Base-by-base conservation (phyloP, 768 basidiomycete species). In the Saitozyma sp. region DNA sequence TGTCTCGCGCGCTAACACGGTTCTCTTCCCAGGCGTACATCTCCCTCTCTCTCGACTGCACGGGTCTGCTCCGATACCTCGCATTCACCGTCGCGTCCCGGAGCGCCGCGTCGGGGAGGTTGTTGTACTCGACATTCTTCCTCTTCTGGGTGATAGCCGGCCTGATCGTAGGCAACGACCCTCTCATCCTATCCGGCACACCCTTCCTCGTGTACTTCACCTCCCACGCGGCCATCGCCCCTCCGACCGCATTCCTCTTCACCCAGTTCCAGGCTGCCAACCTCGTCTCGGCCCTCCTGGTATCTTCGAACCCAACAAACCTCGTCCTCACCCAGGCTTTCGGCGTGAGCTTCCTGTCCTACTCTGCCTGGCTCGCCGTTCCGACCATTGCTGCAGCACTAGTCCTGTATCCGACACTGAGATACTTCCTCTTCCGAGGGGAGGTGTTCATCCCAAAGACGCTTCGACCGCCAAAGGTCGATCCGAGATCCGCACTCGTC, bases 271-370 rank as follows among this genome's bases (percentile, higher is more conserved):
- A 88, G 0, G 88, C 87, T 0, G 90, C 89, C 4, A 92, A 91
- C 76, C 89, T 89, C 9, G 85, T 84, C 8, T 84, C 83, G 16
- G 83, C 83, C 16, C 81, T 85, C 0, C 81, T 86, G 8, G 91
- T 96, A 54, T 88, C 92, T 2, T 89, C 89, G 0, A 98, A 97
- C 74, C 92, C 91, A 1, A 98, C 95, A 0, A 98, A 97, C 71
- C 87, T 96, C 19, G 89, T 98, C 52, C 86, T 96, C 20, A 89
- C 91, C 54, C 91, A 91, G 57, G 91, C 91, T 0, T 92, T 96
- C 75, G 74, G 82, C 5, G 83, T 95, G 51, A 88, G 89, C 54
- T 90, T 90, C 65, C 84, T 80, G 9, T 85, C 86, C 0, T 93
- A 89, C 79, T 90, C 89, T 0, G 89, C 88, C 0, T 92, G 92